Conservation (phyloP, 176 grass and related monocot species). For the Cenchrus purpureus region DNA sequence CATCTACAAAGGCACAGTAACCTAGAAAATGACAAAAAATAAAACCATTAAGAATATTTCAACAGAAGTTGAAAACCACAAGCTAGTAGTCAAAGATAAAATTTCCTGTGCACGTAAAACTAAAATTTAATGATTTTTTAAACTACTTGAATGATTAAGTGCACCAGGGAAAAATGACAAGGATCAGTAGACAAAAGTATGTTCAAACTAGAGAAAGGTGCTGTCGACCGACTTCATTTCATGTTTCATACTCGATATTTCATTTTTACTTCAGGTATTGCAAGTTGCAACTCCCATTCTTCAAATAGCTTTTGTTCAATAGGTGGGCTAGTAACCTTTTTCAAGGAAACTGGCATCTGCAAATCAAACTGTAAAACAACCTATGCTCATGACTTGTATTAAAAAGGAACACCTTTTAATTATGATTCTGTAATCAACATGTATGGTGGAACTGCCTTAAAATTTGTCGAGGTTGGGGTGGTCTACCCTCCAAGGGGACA, state of each 20-base stretch:
- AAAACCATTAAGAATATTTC: slow-evolving; percentile 13
- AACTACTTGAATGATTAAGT: background rate
- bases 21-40: slow-evolving; percentile 55
- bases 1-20: slow-evolving; percentile 97
- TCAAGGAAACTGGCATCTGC: background rate
- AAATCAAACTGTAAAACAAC: background rate
- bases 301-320: slow-evolving; percentile 4
- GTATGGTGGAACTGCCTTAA: background rate
- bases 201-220: background rate
- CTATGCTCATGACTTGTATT: background rate
- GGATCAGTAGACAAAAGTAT: background rate
- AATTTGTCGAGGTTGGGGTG: background rate
- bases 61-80: background rate
- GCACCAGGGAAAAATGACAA: background rate
- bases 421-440: background rate
- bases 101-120: background rate
- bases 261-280: background rate
- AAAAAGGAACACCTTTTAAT: background rate
- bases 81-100: background rate
- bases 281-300: background rate
- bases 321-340: background rate
- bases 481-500: background rate
- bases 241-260: background rate
- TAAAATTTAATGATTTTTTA: background rate
- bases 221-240: background rate